phyloP scores from a whole-genome alignment of 2,329 filamentous ascomycete species.

The Endoconidiophora polonica region DNA sequence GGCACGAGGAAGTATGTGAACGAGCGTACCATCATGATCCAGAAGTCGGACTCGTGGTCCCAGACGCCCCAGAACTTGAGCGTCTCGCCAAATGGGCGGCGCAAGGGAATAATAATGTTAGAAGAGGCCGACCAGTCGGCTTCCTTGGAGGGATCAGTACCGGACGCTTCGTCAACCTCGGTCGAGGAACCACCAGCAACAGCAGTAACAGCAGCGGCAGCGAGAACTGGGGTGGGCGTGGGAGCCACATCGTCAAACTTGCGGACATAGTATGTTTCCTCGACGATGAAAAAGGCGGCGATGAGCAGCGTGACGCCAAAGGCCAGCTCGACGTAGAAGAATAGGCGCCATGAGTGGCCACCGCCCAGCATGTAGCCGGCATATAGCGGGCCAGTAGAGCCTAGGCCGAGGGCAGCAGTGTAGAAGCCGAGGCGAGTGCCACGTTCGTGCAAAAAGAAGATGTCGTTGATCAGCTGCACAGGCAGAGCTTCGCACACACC shows the following conservation, averaged over 20 bases:
- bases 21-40: constrained; percentile 27
- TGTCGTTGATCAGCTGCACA: constrained; percentile 29
- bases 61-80: constrained; percentile 27
- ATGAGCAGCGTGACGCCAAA: constrained; percentile 22
- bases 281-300: constrained; percentile 32
- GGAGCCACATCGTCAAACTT: neutral
- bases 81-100: constrained; percentile 26
- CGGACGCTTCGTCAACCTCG: constrained; percentile 15
- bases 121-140: constrained; percentile 13
- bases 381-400: constrained; percentile 37
- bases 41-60: constrained; percentile 27
- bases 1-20: constrained; percentile 32
- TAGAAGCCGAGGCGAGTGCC: constrained; percentile 42
- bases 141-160: neutral
- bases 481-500: constrained; percentile 29
- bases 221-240: neutral
- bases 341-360: constrained; percentile 41
- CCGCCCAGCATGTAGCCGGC: constrained; percentile 44
- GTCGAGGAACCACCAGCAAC: neutral
- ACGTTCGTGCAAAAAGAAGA: constrained; percentile 30
- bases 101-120: constrained; percentile 18
- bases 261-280: constrained; percentile 33
- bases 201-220: neutral
- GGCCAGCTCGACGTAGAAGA: constrained; percentile 43
- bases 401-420: constrained; percentile 39